Base-by-base conservation (phyloP, 1,139 yeast genomes). In the Blastobotrys arbuscula region DNA sequence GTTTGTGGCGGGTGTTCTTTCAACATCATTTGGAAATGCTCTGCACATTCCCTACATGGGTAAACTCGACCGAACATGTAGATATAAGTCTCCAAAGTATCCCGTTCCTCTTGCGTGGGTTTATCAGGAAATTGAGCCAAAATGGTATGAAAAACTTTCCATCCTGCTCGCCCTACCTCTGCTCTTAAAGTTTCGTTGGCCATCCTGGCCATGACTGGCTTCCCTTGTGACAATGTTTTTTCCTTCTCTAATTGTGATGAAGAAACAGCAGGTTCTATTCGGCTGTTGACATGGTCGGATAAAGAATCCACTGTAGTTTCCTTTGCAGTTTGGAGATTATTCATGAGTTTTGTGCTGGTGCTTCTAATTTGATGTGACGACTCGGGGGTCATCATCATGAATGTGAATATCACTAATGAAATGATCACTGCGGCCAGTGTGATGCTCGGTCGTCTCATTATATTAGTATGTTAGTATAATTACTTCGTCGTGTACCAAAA, bases 91-190 rank as follows among this genome's bases (percentile, higher is more conserved):
- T 75, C 62, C 74, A 92, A 71, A 8, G 94, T 84, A 33, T 73
- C 65, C 45, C 81, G 75, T 61, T 90, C 90, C 42, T 73, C 77
- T 4, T 62, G 58, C 1, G 81, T 68, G 15, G 98, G 98, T 28
- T 71, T 70, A 45, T 86, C 96, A 0, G 98, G 97, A 62, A 85
- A 92, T 61, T 96, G 75, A 1, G 97, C 95, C 46, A 92, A 73
- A 31, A 90, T 82, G 0, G 97, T 92, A 67, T 92, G 98, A 63
- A 92, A 80, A 37, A 82, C 69, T 56, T 79, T 85, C 98, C 98
- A 92, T 0, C 96, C 82, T 0, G 97, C 85, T 50, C 87, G 76
- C 0, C 98, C 98, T 15, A 84, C 73, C 59, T 83, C 84, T 0
- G 87, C 88, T 72, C 64, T 74, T 73, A 65, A 73, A 63, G 79